Evolutionary conservation across 2,329 filamentous ascomycete species (phyloP), one percentile per base, ranked within the genome.

Genomic region (Dissoconium aciculare): DNA sequence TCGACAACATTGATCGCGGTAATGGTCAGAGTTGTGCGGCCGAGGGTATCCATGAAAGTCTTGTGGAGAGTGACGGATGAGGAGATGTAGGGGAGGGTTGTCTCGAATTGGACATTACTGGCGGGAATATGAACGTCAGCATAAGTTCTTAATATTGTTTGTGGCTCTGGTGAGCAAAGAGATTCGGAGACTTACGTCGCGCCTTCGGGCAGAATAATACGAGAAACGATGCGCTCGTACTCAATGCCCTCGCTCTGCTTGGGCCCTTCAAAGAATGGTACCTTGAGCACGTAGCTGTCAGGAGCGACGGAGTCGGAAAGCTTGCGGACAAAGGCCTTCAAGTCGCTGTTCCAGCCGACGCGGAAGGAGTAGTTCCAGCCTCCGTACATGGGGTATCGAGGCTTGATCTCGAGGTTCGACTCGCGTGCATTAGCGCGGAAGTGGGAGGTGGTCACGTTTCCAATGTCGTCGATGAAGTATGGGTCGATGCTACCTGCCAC

Each of bases 341-440:
- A 66, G 43, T 92, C 74, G 31, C 80, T 76, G 60, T 95, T 91
- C 89, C 89, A 98, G 44, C 89, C 89, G 34, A 95, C 75, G 36
- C 79, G 82, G 64, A 95, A 98, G 42, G 81, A 89, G 59, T 94
- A 95, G 58, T 92, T 93, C 89, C 89, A 98, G 37, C 82, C 84
- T 37, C 89, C 89, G 49, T 94, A 98, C 14, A 98, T 57, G n/a
- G 89, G 89, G 57, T 92, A 98, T 31, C 89, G 74, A 12, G 89
- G 89, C 65, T 85, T 89, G 40, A 94, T 67, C 57, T 94, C 85
- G 15, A 98, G 69, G 25, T 78, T 62, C n/a, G 81, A 78, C 27
- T 57, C 53, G 10, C 47, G 38, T 25, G 68, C 71, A 53, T 72
- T 80, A 43, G 66, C 73, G 39, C 85, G 71, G 68, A 92, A 98